Base-by-base conservation (phyloP, 192 early-diverging fungal species). In the Coemansia sp. region DNA sequence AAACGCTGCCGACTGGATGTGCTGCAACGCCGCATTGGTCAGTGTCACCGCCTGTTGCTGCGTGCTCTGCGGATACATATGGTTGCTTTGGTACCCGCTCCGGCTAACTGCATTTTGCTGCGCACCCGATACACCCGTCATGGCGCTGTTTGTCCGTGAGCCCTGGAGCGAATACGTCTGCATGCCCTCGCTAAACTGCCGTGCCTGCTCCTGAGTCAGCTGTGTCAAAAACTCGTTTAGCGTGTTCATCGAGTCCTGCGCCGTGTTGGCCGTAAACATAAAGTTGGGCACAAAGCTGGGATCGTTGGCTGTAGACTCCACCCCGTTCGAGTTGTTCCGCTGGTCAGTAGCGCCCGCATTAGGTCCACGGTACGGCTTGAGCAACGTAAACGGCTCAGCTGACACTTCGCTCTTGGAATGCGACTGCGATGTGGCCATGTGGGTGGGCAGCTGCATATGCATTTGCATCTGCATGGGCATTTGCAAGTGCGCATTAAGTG, bases 401-500 rank as follows among this genome's bases (percentile, higher is more conserved):
- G 70, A 19, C 6, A 19, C 47, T 17, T 49, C 47, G 12, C 15
- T 49, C 47, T 49, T 15, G 47, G 47, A 17, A 15, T 41, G 60
- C 5, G 51, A 51, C 24, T 50, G 64, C 4, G 45, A 9, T 11
- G 45, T 10, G n/a, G 39, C 12, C 24, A 32, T 22, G 29, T 69
- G 64, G 9, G 24, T 32, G 2, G 72, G 72, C 2, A 72, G 54
- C 68, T 68, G 69, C 72, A 72, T 71, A 5, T 72, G 73, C 72
- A 74, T 68, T 48, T 80, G 77, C 77, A 74, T 80, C 37, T 81
- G 78, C 59, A 72, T 57, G 2, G 73, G 69, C 59, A 72, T 19
- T 24, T 61, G 62, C 9, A 66, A 25, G 32, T 75, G 66, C 6
- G 66, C 23, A 23, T 50, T 60, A 27, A 71, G 55, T 12, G 63